Evolutionary conservation across 352 stramenopile genomes (phyloP).

Genomic region (Pythium dissimile): DNA sequence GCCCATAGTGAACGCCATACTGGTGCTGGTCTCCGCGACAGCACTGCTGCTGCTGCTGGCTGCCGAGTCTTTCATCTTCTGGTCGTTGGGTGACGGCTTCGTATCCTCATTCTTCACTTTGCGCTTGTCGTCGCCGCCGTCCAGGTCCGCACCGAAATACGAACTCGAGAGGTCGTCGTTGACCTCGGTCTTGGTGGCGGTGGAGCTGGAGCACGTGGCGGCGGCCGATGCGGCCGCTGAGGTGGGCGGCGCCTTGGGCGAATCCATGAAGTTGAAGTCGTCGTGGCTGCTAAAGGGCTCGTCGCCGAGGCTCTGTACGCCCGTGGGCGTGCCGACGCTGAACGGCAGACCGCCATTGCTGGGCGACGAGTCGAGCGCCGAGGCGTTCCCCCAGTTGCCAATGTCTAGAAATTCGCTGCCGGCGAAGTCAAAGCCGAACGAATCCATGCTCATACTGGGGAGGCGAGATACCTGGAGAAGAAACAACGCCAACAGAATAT

Average conservation of each 20-base stretch:
- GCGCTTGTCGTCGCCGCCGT: slow-evolving; percentile 31
- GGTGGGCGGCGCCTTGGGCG: slow-evolving; percentile 45
- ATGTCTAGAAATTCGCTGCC: slow-evolving; percentile 74
- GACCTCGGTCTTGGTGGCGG: slow-evolving; percentile 20
- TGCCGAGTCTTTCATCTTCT: slow-evolving; percentile 17
- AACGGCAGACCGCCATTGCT: slow-evolving; percentile 65
- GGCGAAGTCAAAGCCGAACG: slow-evolving; percentile 81
- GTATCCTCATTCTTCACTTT: slow-evolving; percentile 30
- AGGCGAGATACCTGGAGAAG: background rate
- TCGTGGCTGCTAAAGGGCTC: slow-evolving; percentile 64
- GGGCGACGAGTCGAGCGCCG: slow-evolving; percentile 66
- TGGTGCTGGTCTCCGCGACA: slow-evolving; percentile 6
- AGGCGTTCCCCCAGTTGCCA: slow-evolving; percentile 61
- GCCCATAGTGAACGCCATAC: slow-evolving; percentile 17
- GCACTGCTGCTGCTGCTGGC: background rate
- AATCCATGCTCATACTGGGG: slow-evolving; percentile 50
- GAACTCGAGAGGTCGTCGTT: slow-evolving; percentile 38
- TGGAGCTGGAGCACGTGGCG: slow-evolving; percentile 5
- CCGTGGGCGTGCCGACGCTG: slow-evolving; percentile 81
- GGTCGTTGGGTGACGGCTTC: slow-evolving; percentile 24
- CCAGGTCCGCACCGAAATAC: slow-evolving; percentile 76
- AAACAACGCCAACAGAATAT: background rate
- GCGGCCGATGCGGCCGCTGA: slow-evolving; percentile 11
- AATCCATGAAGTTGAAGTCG: slow-evolving; percentile 81
- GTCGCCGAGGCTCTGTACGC: slow-evolving; percentile 78